Evolutionary conservation across 2,329 filamentous ascomycete species (phyloP).

Genomic region (Epichloe coenophiala): DNA sequence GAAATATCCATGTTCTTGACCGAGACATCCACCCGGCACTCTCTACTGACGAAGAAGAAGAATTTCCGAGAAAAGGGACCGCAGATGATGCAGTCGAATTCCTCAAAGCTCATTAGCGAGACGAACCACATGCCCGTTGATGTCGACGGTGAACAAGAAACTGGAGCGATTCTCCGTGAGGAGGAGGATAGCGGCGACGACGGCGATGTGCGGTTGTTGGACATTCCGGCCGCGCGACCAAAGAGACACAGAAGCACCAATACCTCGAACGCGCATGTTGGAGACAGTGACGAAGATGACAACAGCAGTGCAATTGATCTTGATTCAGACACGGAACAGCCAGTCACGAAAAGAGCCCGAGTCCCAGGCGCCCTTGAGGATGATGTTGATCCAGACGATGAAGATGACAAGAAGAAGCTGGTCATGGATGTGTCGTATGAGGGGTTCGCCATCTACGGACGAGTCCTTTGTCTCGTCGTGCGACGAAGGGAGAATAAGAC

Average conservation of each 20-base stretch:
- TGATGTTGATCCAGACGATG: constrained; percentile 17
- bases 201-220: constrained; percentile 15
- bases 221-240: constrained; percentile 19
- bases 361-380: constrained; percentile 16
- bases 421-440: constrained; percentile 80
- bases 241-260: constrained; percentile 17
- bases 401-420: constrained; percentile 82
- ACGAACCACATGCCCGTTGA: constrained; percentile 42
- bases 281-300: constrained; percentile 18
- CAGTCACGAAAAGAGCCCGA: constrained; percentile 31
- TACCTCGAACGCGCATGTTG: constrained; percentile 17
- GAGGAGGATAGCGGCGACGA: constrained; percentile 40
- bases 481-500: constrained; percentile 52
- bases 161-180: constrained; percentile 23
- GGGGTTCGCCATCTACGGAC: constrained; percentile 89
- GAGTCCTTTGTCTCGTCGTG: constrained; percentile 82
- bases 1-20: constrained; percentile 91
- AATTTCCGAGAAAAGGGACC: constrained; percentile 48
- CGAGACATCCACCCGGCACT: constrained; percentile 72
- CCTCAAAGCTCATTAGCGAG: constrained; percentile 44
- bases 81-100: constrained; percentile 45
- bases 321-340: constrained; percentile 26
- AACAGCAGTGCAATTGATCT: constrained; percentile 22
- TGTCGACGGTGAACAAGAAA: constrained; percentile 13
- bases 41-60: constrained; percentile 76